Evolutionary conservation across 75 land plant species (phyloP), one percentile per base, ranked within the genome.

Genomic region (Larix kaempferi): DNA sequence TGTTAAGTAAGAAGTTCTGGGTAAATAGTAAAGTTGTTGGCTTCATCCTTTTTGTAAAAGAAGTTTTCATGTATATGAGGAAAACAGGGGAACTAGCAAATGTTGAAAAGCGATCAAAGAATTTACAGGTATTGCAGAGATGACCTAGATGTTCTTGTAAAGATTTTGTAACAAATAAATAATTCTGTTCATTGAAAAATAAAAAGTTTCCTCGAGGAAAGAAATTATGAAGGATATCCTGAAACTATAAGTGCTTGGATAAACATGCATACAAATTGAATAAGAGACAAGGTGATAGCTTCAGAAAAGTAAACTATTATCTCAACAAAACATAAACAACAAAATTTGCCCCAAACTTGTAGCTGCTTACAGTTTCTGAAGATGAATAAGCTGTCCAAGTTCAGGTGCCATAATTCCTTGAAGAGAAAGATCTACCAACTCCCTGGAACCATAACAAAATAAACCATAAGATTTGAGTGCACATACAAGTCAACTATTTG

Each of bases 361-460:
- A 74, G 35, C 1, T 41, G 21, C 89, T 87, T 83, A 90, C 89
- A 91, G 80, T 8, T 79, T 66, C 27, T 76, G 83, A 29, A 93
- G 81, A 67, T 91, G 69, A 29, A 49, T 55, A 71, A 93, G 88
- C 58, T 89, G 74, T 64, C 88, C 91, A 74, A 93, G 84, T 78
- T 85, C 88, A n/a, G 95, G 90, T 17, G 85, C 83, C 81, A 93
- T 56, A 58, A 16, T 76, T 81, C 96, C 96, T 73, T 76, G 57
- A 56, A 93, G 66, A 71, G 76, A 77, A 23, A 80, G 77, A 11
- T 80, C 78, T 19, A 37, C 73, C 63, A 92, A 61, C 76, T 92
- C 75, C 84, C 90, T 90, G 60, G 56, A 82, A 23, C 39, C 39
- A 33, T 15, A 33, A 7, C 52, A 65, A 6, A n/a, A 33, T n/a